Evolutionary conservation across 495 filamentous ascomycete species (phyloP).

Genomic region (Penicillium manginii): DNA sequence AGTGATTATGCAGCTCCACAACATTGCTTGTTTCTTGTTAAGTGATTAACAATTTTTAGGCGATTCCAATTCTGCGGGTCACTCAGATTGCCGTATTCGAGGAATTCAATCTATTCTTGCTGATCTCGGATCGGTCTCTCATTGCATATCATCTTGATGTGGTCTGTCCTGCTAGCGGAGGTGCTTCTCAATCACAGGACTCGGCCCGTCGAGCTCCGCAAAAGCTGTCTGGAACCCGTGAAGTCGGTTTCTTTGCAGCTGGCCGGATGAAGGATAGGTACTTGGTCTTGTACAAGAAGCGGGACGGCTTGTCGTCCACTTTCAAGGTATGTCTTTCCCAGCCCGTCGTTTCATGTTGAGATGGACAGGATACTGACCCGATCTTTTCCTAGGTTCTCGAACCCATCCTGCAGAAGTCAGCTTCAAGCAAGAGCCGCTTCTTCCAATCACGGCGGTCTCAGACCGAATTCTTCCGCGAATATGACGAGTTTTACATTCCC

Average conservation of each 20-base stretch:
- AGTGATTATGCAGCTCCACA: slow-evolving; percentile 17
- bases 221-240: slow-evolving; percentile 81
- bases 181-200: slow-evolving; percentile 60
- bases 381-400: slow-evolving; percentile 71
- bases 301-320: slow-evolving; percentile 84
- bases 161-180: slow-evolving; percentile 74
- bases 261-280: slow-evolving; percentile 96
- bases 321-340: slow-evolving; percentile 66
- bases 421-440: slow-evolving; percentile 62
- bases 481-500: slow-evolving; percentile 98
- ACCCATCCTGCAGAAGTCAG: slow-evolving; percentile 83
- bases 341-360: neutral
- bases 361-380: neutral
- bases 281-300: slow-evolving; percentile 95
- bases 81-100: slow-evolving; percentile 95
- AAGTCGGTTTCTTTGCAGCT: slow-evolving; percentile 94
- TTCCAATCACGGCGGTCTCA: slow-evolving; percentile 67
- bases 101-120: slow-evolving; percentile 88
- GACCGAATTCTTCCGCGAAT: slow-evolving; percentile 97
- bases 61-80: slow-evolving; percentile 73
- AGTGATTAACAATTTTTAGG: slow-evolving; percentile 47
- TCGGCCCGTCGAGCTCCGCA: slow-evolving; percentile 78
- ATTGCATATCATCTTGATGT: slow-evolving; percentile 95
- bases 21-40: no score
- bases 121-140: slow-evolving; percentile 87